Evolutionary conservation across 2,329 filamentous ascomycete genomes (phyloP), one percentile per base, ranked within the genome.

Genomic region (Penicillium sclerotiorum): DNA sequence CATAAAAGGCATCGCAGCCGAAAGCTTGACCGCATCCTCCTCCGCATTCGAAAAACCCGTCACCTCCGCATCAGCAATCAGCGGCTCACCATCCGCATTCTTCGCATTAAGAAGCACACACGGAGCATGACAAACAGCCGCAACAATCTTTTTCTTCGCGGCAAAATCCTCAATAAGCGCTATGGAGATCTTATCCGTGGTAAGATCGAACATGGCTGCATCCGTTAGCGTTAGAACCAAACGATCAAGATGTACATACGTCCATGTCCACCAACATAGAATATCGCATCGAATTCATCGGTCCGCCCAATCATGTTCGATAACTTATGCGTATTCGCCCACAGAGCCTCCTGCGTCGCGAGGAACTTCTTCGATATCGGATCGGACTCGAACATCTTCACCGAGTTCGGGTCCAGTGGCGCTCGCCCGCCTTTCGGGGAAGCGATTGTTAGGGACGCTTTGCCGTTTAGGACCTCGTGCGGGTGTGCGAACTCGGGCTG

Each of bases 401-500:
- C 73, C 1, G 77, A 87, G 57, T 42, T 52, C 1, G 79, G 82
- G 73, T 87, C 84, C 0, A 88, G 76, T 0, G 84, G 84, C 0
- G 85, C 79, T 13, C 73, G 72, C 55, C 84, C 84, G 56, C 85
- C 85, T 30, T 77, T 76, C 46, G 85, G 84, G 0, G 84, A 87
- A 50, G 82, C 84, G 32, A 85, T 73, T 47, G 76, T 76, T 33
- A 87, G 61, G 39, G 81, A 77, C 53, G 71, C 73, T 61, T 82
- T 78, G 58, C 76, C 74, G 27, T 75, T 62, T 36, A 88, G 77
- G 53, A 81, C 76, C 42, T 84, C 74, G 70, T 84, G 82, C 12
- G 85, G 84, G 70, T 88, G 85, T 40, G 85, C 80, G 48, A 88
- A 74, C 65, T 88, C 85, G 3, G 62, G 74, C 76, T 79, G 45